Evolutionary conservation across 495 filamentous ascomycete genomes (phyloP).

Genomic region (Aspergillus panamensis): DNA sequence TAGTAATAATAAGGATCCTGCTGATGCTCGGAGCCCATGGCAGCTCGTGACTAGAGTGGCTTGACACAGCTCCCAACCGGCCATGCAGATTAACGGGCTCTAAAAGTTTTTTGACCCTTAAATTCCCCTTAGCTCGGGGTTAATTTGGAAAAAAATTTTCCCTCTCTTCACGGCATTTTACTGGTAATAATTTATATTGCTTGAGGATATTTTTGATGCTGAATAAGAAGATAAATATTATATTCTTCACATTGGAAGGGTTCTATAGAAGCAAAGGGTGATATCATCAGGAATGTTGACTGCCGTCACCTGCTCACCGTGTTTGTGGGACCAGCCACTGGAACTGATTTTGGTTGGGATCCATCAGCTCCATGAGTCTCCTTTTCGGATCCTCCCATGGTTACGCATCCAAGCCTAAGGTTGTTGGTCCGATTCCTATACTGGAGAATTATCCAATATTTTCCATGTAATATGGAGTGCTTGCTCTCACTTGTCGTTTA

Average conservation of each 20-base stretch:
- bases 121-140: constrained; percentile 3
- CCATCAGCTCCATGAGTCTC: constrained; percentile 14
- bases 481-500: too few relatives aligned
- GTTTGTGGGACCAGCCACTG: constrained; percentile 21
- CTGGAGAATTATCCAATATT: too few relatives aligned
- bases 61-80: constrained; percentile 9
- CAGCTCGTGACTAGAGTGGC: constrained; percentile 2
- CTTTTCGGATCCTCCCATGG: constrained; percentile 20
- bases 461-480: too few relatives aligned
- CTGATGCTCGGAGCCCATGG: neutral
- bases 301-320: constrained; percentile 19
- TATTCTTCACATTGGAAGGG: neutral
- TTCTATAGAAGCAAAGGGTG: neutral
- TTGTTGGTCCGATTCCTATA: neutral
- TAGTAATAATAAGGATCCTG: neutral
- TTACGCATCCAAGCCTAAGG: constrained; percentile 13
- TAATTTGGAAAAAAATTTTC: constrained; percentile 1
- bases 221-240: too few relatives aligned
- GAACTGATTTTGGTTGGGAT: constrained; percentile 16
- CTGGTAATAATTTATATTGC: neutral
- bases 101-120: constrained; percentile 5
- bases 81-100: constrained; percentile 11
- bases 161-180: neutral
- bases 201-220: too few relatives aligned
- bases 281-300: neutral